Base-by-base conservation (phyloP, 768 basidiomycete species). In the Leccinum disarticulatum region DNA sequence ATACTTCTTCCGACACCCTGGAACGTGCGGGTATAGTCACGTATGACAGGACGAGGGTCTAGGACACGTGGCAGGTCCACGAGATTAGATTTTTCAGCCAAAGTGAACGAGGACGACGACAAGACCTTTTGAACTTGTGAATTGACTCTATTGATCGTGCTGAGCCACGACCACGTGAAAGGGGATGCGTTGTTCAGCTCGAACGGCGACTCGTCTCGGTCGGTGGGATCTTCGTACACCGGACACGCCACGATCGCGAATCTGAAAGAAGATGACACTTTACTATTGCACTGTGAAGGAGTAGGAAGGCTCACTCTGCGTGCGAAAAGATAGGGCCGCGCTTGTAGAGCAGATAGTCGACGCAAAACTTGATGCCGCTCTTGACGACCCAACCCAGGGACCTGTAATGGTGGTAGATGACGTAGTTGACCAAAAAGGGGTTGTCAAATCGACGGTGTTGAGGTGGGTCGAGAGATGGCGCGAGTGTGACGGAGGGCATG, bases 301-400 rank as follows among this genome's bases (percentile, higher is more conserved):
- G 47, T 4, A 17, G 8, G 25, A 49, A 22, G 48, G 76, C 91
- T 67, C 70, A 98, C 94, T 98, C 95, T 10, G 97, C 95, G 73
- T 99, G 97, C 5, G 87, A 79, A 73, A 98, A 98, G 1, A 96
- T 92, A 3, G 96, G 95, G 0, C 97, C 97, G 13, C 91, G 84
- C 66, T 93, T 95, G 73, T 99, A 99, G 28, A 98, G 76, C 10
- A 99, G 82, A 76, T 90, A 95, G 68, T 99, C 97, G 41, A 90
- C 90, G 66, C 95, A 98, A 74, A 99, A 99, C 74, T 99, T 99
- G 79, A 97, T 87, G 1, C 97, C 97, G 30, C 87, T 86, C 74
- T 95, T 93, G 63, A 97, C 87, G 19, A 98, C 92, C 97, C 96
- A 99, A 27, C 97, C 97, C 8, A 98, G 81, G 4, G 95, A 94